Conservation (phyloP, 495 filamentous ascomycete genomes). For the Cercophora newfieldiana region DNA sequence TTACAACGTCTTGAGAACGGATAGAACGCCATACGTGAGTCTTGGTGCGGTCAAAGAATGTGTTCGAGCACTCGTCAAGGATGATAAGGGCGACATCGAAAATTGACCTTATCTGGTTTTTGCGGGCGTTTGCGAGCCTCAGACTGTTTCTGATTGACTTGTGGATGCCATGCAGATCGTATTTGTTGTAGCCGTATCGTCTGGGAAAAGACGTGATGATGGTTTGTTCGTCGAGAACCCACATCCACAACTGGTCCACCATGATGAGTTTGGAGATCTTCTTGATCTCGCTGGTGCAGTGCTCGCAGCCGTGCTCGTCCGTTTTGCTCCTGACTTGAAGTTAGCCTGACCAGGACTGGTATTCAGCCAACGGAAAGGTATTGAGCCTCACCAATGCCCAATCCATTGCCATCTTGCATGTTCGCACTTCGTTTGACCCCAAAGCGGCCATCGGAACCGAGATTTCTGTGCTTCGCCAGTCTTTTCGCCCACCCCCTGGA, state of each 20-base stretch:
- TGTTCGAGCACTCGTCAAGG: slow-evolving; percentile 61
- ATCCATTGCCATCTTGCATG: background rate
- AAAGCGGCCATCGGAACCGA: no score
- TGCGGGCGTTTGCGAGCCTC: slow-evolving; percentile 33
- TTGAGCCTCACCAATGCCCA: background rate
- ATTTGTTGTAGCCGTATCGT: slow-evolving; percentile 66
- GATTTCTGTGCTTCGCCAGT: no score
- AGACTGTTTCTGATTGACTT: slow-evolving; percentile 52
- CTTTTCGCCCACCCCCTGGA: no score
- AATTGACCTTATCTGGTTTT: slow-evolving; percentile 63
- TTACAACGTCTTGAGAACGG: background rate
- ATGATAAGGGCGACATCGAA: slow-evolving; percentile 69
- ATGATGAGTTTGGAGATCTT: slow-evolving; percentile 60
- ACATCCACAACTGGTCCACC: slow-evolving; percentile 78
- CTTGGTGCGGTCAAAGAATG: slow-evolving; percentile 63
- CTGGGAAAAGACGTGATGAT: slow-evolving; percentile 61
- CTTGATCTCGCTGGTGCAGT: slow-evolving; percentile 25
- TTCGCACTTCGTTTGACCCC: background rate
- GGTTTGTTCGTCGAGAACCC: slow-evolving; percentile 63
- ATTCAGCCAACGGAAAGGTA: background rate
- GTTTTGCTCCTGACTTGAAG: background rate
- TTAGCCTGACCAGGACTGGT: background rate
- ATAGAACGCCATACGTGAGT: slow-evolving; percentile 33
- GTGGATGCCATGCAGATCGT: slow-evolving; percentile 64
- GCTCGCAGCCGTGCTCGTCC: slow-evolving; percentile 20